phyloP scores from a whole-genome alignment of 225 moss, liverwort and hornwort genomes.

The Climacium dendroides region DNA sequence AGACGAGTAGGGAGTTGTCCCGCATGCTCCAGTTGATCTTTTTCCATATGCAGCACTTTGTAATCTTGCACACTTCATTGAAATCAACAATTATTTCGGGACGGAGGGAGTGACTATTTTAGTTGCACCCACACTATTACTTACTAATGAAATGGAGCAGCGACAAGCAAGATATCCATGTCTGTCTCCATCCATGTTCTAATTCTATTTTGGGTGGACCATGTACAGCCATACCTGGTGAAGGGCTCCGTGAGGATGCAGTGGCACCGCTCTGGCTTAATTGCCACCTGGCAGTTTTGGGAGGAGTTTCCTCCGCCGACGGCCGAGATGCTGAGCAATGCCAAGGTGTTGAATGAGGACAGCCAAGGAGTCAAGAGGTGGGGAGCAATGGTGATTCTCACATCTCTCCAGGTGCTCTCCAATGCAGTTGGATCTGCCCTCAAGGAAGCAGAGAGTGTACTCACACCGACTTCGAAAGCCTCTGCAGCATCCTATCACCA shows the following conservation, averaged over 20 bases:
- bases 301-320: conserved; percentile 73
- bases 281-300: conserved; percentile 93
- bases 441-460: conserved; percentile 48
- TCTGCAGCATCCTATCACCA: not conserved
- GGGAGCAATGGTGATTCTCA: conserved; percentile 91
- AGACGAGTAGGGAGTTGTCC: not conserved
- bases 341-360: conserved; percentile 19
- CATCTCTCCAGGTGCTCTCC: conserved; percentile 67
- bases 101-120: not conserved
- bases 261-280: conserved; percentile 82
- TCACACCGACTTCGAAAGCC: conserved; percentile 13
- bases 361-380: conserved; percentile 67
- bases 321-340: conserved; percentile 35
- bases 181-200: not conserved
- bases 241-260: conserved; percentile 82
- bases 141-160: not conserved
- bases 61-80: not conserved
- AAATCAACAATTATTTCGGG: not conserved
- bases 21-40: not conserved
- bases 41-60: not conserved
- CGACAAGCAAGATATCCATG: not conserved
- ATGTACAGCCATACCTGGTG: conserved; percentile 71
- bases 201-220: not conserved
- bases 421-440: conserved; percentile 59
- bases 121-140: not conserved